Evolutionary conservation across 2,329 filamentous ascomycete genomes (phyloP).

Genomic region (Eutypella sp.): DNA sequence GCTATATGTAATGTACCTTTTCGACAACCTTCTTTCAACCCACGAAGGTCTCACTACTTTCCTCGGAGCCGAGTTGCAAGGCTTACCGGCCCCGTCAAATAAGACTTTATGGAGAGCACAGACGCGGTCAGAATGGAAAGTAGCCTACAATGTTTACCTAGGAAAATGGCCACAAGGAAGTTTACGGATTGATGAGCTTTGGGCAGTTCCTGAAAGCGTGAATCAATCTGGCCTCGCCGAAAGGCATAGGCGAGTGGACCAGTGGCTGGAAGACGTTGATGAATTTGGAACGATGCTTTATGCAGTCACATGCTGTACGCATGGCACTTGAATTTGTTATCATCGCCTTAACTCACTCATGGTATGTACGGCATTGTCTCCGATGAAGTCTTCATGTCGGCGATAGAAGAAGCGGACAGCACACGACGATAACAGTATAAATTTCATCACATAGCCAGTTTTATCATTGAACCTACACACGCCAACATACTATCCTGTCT

Average conservation of each 20-base stretch:
- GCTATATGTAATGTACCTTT: constrained; percentile 47
- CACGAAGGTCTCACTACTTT: constrained; percentile 41
- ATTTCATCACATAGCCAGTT: too few species aligned
- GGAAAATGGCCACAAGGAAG: constrained; percentile 35
- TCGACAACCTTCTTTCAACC: constrained; percentile 43
- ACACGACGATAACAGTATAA: too few species aligned
- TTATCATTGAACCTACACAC: too few species aligned
- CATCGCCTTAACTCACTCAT: background rate
- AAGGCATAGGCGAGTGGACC: constrained; percentile 36
- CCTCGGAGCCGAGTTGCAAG: constrained; percentile 42
- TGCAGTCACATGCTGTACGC: constrained; percentile 41
- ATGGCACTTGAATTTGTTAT: constrained; percentile 26
- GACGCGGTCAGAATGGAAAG: constrained; percentile 35
- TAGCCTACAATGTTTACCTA: constrained; percentile 36
- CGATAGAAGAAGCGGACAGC: too few species aligned
- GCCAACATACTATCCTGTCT: too few species aligned
- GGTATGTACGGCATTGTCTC: too few species aligned
- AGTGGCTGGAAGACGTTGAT: constrained; percentile 46
- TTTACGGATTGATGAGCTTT: constrained; percentile 46
- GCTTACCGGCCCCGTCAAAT: constrained; percentile 36
- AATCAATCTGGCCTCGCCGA: constrained; percentile 23
- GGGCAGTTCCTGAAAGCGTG: constrained; percentile 33
- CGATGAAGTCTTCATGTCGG: too few species aligned
- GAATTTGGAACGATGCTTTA: constrained; percentile 52
- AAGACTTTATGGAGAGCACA: constrained; percentile 39